Evolutionary conservation across 225 moss, liverwort and hornwort species (phyloP).

Genomic region (Climacium dendroides): DNA sequence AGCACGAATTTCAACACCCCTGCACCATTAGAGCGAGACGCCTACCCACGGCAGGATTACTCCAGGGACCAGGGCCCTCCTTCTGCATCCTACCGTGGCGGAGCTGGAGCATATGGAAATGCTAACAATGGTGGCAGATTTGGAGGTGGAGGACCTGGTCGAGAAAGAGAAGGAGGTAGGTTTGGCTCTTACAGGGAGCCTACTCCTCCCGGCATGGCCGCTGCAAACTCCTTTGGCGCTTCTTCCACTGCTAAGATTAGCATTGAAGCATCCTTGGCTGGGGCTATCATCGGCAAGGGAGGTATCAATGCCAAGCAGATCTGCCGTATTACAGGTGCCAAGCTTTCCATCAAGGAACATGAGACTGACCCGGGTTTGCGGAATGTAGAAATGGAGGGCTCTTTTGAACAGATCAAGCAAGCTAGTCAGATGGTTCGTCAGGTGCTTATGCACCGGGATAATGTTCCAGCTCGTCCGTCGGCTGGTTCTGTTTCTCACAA

Average conservation of each 20-base stretch:
- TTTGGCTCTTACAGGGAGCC: slow-evolving; percentile 68
- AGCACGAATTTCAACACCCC: slow-evolving; percentile 6
- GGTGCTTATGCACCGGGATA: slow-evolving; percentile 91
- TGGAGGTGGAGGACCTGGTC: slow-evolving; percentile 19
- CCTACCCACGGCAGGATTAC: slow-evolving; percentile 44
- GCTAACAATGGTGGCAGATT: slow-evolving; percentile 21
- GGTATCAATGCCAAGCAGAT: slow-evolving; percentile 96
- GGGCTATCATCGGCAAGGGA: slow-evolving; percentile 95
- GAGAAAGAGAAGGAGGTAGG: slow-evolving; percentile 22
- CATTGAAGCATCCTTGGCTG: slow-evolving; percentile 91
- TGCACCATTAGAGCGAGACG: slow-evolving; percentile 45
- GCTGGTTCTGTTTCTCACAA: slow-evolving; percentile 92
- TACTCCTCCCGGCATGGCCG: slow-evolving; percentile 95
- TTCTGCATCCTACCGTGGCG: slow-evolving; percentile 48
- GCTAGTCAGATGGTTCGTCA: slow-evolving; percentile 98
- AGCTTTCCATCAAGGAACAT: slow-evolving; percentile 92
- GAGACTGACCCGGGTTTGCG: slow-evolving; percentile 64
- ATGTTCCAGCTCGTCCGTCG: slow-evolving; percentile 64
- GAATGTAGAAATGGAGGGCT: slow-evolving; percentile 98
- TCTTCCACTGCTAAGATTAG: slow-evolving; percentile 96
- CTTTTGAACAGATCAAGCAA: slow-evolving; percentile 97
- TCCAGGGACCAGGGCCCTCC: slow-evolving; percentile 58
- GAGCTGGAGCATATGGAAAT: slow-evolving; percentile 7
- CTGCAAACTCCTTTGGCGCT: slow-evolving; percentile 89
- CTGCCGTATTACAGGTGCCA: slow-evolving; percentile 96